A percentile compares a stretch with the other conserved stretches of the same genome.
phyloP scores from a whole-genome alignment of 1,284 basidiomycete genomes.

The Butyriboletus appendiculatus region DNA sequence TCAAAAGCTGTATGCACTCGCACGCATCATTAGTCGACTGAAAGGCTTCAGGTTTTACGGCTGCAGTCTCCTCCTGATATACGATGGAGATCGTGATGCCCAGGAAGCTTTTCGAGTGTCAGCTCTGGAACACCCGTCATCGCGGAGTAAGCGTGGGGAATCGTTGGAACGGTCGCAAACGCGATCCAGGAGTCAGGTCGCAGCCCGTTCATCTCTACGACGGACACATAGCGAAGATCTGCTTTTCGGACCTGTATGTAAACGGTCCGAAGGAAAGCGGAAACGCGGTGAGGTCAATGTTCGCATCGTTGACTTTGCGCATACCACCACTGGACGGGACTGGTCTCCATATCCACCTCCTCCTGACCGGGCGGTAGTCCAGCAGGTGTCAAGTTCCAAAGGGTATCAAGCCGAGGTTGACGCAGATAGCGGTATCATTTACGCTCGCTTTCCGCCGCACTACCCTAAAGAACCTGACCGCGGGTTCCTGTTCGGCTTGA shows the following conservation, averaged over 20 bases:
- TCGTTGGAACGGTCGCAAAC: conserved; percentile 61
- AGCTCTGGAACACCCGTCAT: conserved; percentile 65
- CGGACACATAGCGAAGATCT: conserved; percentile 78
- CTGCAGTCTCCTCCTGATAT: conserved; percentile 95
- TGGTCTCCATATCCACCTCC: conserved; percentile 70
- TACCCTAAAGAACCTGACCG: conserved; percentile 88
- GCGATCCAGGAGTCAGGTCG: conserved; percentile 40
- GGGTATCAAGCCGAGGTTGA: conserved; percentile 85
- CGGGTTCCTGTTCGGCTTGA: conserved; percentile 92
- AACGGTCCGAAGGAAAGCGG: conserved; percentile 58
- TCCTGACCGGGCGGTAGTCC: conserved; percentile 36
- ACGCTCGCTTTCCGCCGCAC: conserved; percentile 91
- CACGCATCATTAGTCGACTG: conserved; percentile 84
- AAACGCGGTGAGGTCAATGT: conserved; percentile 93
- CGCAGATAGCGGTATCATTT: conserved; percentile 74
- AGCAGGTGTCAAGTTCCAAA: conserved; percentile 60
- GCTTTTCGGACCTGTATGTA: conserved; percentile 60
- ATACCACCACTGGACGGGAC: conserved; percentile 95
- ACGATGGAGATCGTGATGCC: conserved; percentile 90
- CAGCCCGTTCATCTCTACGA: conserved; percentile 50
- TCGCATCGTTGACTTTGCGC: conserved; percentile 98
- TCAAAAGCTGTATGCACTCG: conserved; percentile 92
- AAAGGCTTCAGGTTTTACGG: conserved; percentile 98
- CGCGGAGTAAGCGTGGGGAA: conserved; percentile 74
- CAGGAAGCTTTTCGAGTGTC: conserved; percentile 74